Percentiles rank a stretch among this genome's conserved stretches.
Conservation (phyloP, 2,329 filamentous ascomycete genomes). For the Epichloe sp. region DNA sequence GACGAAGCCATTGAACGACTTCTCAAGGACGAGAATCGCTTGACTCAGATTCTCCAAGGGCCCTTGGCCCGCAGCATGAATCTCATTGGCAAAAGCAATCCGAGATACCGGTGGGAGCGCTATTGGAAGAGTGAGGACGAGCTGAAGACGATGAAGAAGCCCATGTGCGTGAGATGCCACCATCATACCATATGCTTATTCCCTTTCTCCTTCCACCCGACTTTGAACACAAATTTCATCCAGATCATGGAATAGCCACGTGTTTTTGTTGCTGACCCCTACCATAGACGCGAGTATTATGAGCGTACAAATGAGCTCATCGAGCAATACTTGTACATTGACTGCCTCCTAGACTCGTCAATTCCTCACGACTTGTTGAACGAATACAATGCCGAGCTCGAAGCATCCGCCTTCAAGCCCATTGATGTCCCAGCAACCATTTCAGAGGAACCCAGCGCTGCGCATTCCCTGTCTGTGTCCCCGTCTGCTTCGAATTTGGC, state of each 20-base stretch:
- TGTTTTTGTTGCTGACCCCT: neutral
- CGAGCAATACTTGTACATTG: slow-evolving; percentile 88
- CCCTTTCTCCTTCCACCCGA: neutral
- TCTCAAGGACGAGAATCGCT: slow-evolving; percentile 42
- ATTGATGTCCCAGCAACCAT: slow-evolving; percentile 61
- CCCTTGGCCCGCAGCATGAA: slow-evolving; percentile 70
- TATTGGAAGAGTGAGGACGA: slow-evolving; percentile 78
- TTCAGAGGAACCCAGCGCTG: slow-evolving; percentile 46
- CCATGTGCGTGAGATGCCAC: slow-evolving; percentile 35
- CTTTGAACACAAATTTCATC: neutral
- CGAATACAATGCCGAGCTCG: slow-evolving; percentile 59
- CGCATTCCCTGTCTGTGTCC: slow-evolving; percentile 13
- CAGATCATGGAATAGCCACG: neutral
- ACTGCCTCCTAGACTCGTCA: slow-evolving; percentile 77
- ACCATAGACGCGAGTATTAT: slow-evolving; percentile 60
- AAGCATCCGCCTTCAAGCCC: slow-evolving; percentile 38
- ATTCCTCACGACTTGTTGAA: slow-evolving; percentile 86
- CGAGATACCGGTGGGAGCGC: slow-evolving; percentile 70
- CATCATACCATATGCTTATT: neutral
- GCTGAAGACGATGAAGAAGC: slow-evolving; percentile 55
- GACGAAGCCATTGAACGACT: slow-evolving; percentile 33
- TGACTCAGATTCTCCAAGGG: slow-evolving; percentile 47
- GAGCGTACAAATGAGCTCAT: slow-evolving; percentile 79
- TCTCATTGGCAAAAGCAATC: slow-evolving; percentile 79
- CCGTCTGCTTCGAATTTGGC: slow-evolving; percentile 8